phyloP scores from a whole-genome alignment of 1,284 basidiomycete species.

The Mycosarcoma mackinlayi region DNA sequence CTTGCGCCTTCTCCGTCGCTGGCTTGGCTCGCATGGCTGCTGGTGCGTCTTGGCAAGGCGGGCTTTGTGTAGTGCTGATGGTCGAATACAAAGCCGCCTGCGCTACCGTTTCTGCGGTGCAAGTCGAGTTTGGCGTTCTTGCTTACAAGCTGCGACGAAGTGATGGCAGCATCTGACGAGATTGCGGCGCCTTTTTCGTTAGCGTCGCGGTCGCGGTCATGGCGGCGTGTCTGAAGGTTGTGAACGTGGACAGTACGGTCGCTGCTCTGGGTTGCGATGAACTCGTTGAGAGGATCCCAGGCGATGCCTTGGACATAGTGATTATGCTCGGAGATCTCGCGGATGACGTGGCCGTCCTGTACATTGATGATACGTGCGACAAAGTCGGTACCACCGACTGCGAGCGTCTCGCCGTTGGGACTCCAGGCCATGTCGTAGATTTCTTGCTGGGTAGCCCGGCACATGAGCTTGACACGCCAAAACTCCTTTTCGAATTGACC shows the following conservation, averaged over 20 bases:
- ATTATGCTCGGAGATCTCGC: slow-evolving; percentile 65
- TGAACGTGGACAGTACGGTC: slow-evolving; percentile 64
- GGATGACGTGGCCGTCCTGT: slow-evolving; percentile 73
- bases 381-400: slow-evolving; percentile 96
- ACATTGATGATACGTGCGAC: slow-evolving; percentile 85
- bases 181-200: slow-evolving; percentile 4
- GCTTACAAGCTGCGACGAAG: slow-evolving; percentile 49
- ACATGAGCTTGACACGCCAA: slow-evolving; percentile 90
- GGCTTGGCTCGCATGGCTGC: slow-evolving; percentile 58
- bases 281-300: slow-evolving; percentile 66
- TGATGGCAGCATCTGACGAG: slow-evolving; percentile 18
- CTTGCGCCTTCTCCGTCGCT: slow-evolving; percentile 55
- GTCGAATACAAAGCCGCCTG: slow-evolving; percentile 56
- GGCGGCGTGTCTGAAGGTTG: slow-evolving; percentile 33
- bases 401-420: slow-evolving; percentile 89
- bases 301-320: slow-evolving; percentile 68
- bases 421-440: slow-evolving; percentile 98
- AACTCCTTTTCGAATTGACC: slow-evolving; percentile 89
- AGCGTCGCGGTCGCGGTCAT: slow-evolving; percentile 25
- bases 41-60: slow-evolving; percentile 53
- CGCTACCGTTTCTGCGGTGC: slow-evolving; percentile 53
- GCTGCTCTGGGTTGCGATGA: slow-evolving; percentile 66
- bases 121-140: slow-evolving; percentile 57
- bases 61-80: slow-evolving; percentile 51
- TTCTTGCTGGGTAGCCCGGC: slow-evolving; percentile 76